These are phyloP conservation scores for Paramecium caudatum DNA, from an alignment of 73 alveolate genomes.

Conservation along the genomic window DNA sequence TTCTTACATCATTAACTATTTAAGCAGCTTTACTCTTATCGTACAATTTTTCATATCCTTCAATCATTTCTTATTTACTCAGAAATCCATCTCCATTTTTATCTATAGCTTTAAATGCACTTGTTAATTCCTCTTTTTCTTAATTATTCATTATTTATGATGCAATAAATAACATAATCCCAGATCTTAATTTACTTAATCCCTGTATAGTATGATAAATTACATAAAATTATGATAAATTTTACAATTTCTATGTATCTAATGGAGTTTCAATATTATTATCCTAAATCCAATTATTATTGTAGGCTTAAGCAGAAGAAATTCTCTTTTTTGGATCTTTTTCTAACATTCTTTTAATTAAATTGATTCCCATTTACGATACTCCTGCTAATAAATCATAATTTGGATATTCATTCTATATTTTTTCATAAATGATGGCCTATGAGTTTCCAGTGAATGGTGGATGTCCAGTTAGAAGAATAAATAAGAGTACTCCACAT, in stretches of 20 bases:
- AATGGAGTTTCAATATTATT: conserved; percentile 31
- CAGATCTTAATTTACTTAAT: conserved; percentile 54
- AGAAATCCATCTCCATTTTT: conserved; percentile 86
- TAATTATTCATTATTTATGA: conserved; percentile 57
- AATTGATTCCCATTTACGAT: conserved; percentile 77
- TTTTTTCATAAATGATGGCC: conserved; percentile 24
- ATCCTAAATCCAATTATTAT: conserved; percentile 71
- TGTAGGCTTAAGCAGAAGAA: conserved; percentile 80
- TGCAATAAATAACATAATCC: conserved; percentile 69
- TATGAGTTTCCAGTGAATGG: neutral
- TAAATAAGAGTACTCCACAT: conserved; percentile 24
- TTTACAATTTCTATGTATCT: neutral
- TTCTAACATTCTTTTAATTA: conserved; percentile 78
- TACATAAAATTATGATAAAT: conserved; percentile 65
- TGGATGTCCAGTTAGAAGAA: conserved; percentile 32
- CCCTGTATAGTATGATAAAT: neutral
- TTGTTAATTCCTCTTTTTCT: conserved; percentile 76
- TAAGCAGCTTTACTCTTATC: conserved; percentile 30
- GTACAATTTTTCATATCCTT: conserved; percentile 40
- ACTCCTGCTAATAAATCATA: conserved; percentile 48
- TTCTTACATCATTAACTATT: conserved; percentile 16
- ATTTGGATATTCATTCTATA: neutral
- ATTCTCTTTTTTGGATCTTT: conserved; percentile 78
- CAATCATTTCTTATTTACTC: conserved; percentile 79
- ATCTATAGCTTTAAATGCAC: conserved; percentile 82